phyloP scores from a whole-genome alignment of 1,139 yeast genomes.

The Blastobotrys raffinosifermentans region DNA sequence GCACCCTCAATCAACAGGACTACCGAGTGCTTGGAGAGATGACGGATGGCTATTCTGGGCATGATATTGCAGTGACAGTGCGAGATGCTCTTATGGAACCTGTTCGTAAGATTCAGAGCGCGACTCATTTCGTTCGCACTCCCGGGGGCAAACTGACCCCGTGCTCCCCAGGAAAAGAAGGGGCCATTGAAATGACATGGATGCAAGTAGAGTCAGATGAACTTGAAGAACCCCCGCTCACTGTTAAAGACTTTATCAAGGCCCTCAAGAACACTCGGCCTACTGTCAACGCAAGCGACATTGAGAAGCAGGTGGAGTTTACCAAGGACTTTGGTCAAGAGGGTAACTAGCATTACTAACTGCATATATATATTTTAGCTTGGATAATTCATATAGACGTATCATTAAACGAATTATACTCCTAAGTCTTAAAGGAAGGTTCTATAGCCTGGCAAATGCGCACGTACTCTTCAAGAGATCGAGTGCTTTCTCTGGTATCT shows the following conservation, averaged over 20 bases:
- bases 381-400: neutral
- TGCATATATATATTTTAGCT: neutral
- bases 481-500: slow-evolving; percentile 30
- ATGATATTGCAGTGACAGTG: slow-evolving; percentile 93
- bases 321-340: slow-evolving; percentile 96
- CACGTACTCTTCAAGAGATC: slow-evolving; percentile 32
- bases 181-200: slow-evolving; percentile 90
- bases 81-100: slow-evolving; percentile 98
- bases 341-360: slow-evolving; percentile 52
- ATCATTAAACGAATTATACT: neutral
- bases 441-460: slow-evolving; percentile 39
- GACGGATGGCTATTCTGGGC: slow-evolving; percentile 98
- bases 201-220: slow-evolving; percentile 86
- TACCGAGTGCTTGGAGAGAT: slow-evolving; percentile 75
- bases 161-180: slow-evolving; percentile 92
- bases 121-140: slow-evolving; percentile 69
- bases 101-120: slow-evolving; percentile 88
- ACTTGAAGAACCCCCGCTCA: slow-evolving; percentile 80
- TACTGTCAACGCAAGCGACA: slow-evolving; percentile 82
- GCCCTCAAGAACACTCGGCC: slow-evolving; percentile 91
- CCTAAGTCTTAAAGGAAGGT: slow-evolving; percentile 34
- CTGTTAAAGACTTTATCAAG: slow-evolving; percentile 87
- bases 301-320: slow-evolving; percentile 76
- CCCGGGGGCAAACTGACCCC: slow-evolving; percentile 59
- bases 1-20: slow-evolving; percentile 68